Evolutionary conservation across 2,329 filamentous ascomycete genomes (phyloP).

Genomic region (Gnomoniopsis sp.): DNA sequence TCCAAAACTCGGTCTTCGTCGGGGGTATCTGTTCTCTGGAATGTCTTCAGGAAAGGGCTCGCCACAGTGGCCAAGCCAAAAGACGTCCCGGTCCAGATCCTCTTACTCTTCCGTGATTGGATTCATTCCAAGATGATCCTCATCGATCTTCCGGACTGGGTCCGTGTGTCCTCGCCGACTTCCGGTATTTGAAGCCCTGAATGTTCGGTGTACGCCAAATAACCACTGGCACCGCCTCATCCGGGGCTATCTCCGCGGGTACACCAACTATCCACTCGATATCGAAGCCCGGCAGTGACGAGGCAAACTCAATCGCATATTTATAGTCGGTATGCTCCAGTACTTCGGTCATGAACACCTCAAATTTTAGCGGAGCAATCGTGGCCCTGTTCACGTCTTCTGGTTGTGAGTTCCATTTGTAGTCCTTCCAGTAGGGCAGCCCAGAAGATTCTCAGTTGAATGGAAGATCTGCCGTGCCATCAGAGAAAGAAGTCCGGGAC

Average conservation of each 20-base stretch:
- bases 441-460: not conserved
- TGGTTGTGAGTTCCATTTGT: constrained; percentile 18
- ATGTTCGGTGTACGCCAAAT: constrained; percentile 28
- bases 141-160: constrained; percentile 32
- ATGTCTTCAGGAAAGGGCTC: constrained; percentile 28
- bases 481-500: constrained; percentile 5
- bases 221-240: constrained; percentile 36
- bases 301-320: constrained; percentile 46
- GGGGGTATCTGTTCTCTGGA: constrained; percentile 8
- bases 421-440: constrained; percentile 17
- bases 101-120: constrained; percentile 48
- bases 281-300: constrained; percentile 40
- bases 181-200: constrained; percentile 29
- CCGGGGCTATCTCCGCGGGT: constrained; percentile 32
- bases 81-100: constrained; percentile 48
- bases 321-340: constrained; percentile 47
- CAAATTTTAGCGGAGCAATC: constrained; percentile 28
- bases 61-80: constrained; percentile 51
- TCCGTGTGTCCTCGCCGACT: constrained; percentile 43
- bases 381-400: constrained; percentile 22
- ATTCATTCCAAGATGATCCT: constrained; percentile 34
- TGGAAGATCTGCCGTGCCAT: not conserved
- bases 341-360: constrained; percentile 45
- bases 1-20: constrained; percentile 2
- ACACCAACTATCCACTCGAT: constrained; percentile 47